Evolutionary conservation across 2,329 filamentous ascomycete species (phyloP).

Genomic region (Sporothrix variecibatus): DNA sequence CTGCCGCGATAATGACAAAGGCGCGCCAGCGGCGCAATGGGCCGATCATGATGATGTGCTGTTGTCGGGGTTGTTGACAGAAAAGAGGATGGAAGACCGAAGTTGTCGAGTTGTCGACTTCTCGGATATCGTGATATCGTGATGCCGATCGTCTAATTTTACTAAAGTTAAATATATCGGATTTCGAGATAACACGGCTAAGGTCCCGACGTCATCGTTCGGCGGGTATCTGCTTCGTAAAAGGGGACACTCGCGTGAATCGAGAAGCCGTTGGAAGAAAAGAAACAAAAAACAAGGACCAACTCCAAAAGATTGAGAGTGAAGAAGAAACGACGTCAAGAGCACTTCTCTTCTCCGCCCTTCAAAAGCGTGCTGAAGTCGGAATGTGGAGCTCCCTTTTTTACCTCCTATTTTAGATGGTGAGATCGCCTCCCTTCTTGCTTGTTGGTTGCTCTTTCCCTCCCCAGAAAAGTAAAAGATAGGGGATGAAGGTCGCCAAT

Average conservation of each 20-base stretch:
- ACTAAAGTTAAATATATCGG: too few species aligned
- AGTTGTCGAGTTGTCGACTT: neutral
- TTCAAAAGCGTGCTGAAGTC: neutral
- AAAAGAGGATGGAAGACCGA: neutral
- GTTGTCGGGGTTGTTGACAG: neutral
- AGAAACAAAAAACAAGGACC: neutral
- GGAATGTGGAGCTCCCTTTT: constrained; percentile 10
- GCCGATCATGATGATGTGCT: constrained; percentile 24
- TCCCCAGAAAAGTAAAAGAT: neutral
- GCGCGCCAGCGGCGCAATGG: constrained; percentile 32
- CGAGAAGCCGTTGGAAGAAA: neutral
- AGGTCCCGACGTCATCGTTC: constrained; percentile 22
- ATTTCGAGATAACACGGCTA: neutral
- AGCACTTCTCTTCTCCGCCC: neutral
- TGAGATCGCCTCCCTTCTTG: neutral
- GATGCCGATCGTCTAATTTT: constrained; percentile 4
- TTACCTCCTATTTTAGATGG: neutral
- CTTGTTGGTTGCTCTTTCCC: neutral
- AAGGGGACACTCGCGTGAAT: neutral
- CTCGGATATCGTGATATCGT: neutral
- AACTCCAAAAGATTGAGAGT: neutral
- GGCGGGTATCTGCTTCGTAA: neutral
- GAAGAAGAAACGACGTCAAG: neutral
- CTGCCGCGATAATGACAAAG: constrained; percentile 24
- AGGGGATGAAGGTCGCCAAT: neutral